A percentile compares a stretch with the other conserved stretches of the same genome.
These are phyloP conservation scores for Nemania sp. DNA, from an alignment of 2,329 filamentous ascomycete species.

Conservation along the genomic window DNA sequence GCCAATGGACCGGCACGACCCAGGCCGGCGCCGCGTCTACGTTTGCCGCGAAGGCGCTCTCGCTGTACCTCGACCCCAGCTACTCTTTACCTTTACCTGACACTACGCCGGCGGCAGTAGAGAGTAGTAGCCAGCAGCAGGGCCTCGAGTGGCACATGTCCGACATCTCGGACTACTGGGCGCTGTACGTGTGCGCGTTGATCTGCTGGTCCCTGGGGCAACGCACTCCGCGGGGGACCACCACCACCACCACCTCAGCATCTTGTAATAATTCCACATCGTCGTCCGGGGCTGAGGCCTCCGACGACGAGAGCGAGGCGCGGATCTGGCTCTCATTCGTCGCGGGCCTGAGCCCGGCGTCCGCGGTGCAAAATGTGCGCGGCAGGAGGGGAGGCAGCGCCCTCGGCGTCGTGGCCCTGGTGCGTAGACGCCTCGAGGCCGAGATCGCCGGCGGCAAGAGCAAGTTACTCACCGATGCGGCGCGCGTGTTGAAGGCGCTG, in stretches of 20 bases:
- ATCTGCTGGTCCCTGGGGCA: constrained; percentile 63
- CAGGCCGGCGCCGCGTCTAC: constrained; percentile 49
- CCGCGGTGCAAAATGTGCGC: constrained; percentile 43
- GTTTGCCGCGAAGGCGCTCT: constrained; percentile 58
- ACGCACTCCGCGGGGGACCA: constrained; percentile 23
- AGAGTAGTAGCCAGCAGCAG: constrained; percentile 8
- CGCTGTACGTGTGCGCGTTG: constrained; percentile 64
- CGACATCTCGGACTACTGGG: constrained; percentile 79
- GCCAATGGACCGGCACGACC: constrained; percentile 39
- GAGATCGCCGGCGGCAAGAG: constrained; percentile 55
- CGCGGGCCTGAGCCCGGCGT: constrained; percentile 45
- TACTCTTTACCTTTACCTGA: too few relatives aligned
- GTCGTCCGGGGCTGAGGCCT: constrained; percentile 42
- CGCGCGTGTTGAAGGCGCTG: constrained; percentile 55
- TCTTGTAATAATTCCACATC: constrained; percentile 29
- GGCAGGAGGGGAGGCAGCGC: constrained; percentile 50
- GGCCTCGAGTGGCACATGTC: constrained; percentile 55
- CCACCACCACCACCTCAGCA: background rate
- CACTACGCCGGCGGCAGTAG: background rate
- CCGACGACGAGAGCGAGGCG: constrained; percentile 39
- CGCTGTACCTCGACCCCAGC: too few relatives aligned
- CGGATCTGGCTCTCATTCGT: constrained; percentile 43
- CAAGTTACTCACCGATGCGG: constrained; percentile 56
- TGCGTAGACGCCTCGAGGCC: constrained; percentile 49
- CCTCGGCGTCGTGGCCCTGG: constrained; percentile 52